Base-by-base conservation (phyloP, 2,329 filamentous ascomycete species). In the Chaetomiaceae sp. region DNA sequence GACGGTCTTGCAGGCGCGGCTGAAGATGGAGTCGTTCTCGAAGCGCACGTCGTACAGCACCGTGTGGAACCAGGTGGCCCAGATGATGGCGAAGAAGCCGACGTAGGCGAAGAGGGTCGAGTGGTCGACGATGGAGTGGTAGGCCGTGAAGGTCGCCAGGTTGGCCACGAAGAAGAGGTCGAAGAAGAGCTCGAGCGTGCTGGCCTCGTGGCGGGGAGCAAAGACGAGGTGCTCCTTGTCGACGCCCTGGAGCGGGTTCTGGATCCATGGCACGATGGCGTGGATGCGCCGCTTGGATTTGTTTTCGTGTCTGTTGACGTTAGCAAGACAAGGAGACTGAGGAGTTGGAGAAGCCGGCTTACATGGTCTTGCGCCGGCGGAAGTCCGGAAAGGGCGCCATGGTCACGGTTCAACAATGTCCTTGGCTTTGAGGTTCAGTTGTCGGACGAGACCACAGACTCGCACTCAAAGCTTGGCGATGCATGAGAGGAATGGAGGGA, bases 251-350 rank as follows among this genome's bases (percentile, higher is more conserved):
- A 59, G 57, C 6, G 57, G 57, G n/a, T 59, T 59, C 38, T 55
- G 39, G 17, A 59, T 59, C 57, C 57, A 59, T 34, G 57, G 57
- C 36, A 54, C 57, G 14, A 54, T 51, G 4, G 17, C 40, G 22
- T 59, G 57, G 14, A 59, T 55, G 0, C 57, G 54, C 6, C 57
- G 23, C 37, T 57, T 59, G 6, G 34, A 5, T 19, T 46, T 19
- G 9, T 52, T 36, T 17, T 43, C 51, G 34, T 50, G 47, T 15
- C 47, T 84, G 34, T 4, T 2, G n/a, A 17, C 14, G 37, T 42
- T 14, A 31, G 42, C 20, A n/a, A 23, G 8, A 9, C 14, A 6
- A 22, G 17, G 33, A 19, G 37, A 20, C 20, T 39, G n/a, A n/a
- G n/a, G n/a, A 11, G 8, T 12, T 12, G 17, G 11, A 15, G 6